Evolutionary conservation across 2,329 filamentous ascomycete species (phyloP).

Genomic region (Alternaria consortialis): DNA sequence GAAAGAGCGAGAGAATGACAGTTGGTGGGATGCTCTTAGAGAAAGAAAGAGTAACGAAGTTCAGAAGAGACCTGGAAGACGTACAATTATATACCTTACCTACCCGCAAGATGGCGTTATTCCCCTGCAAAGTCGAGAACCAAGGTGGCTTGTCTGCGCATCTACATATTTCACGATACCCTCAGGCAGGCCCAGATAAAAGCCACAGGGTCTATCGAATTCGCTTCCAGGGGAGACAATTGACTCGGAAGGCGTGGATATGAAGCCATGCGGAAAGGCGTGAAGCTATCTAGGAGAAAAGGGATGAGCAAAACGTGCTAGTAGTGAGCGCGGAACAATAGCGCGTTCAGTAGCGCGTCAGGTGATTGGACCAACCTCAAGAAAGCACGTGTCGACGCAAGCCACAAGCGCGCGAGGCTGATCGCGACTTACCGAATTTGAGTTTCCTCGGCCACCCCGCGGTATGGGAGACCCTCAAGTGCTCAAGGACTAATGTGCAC

Average conservation of each 20-base stretch:
- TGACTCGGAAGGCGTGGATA: neutral
- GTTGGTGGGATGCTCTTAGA: neutral
- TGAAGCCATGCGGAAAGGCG: neutral
- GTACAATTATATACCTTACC: neutral
- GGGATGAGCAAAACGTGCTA: neutral
- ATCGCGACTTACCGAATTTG: neutral
- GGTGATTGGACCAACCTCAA: neutral
- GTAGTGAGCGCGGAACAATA: too few relatives aligned
- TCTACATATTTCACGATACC: neutral
- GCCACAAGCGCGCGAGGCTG: neutral
- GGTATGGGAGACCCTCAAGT: neutral
- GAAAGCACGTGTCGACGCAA: neutral
- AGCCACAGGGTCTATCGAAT: neutral
- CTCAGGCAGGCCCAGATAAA: neutral
- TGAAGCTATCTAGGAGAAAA: neutral
- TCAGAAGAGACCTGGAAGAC: neutral
- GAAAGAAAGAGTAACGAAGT: neutral
- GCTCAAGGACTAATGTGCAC: too few relatives aligned
- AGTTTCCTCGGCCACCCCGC: neutral
- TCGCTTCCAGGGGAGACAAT: rapidly evolving
- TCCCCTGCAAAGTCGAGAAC: rapidly evolving
- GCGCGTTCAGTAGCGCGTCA: too few relatives aligned
- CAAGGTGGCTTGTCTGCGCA: neutral
- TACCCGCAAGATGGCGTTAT: neutral
- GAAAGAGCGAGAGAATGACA: neutral